Base-by-base conservation (phyloP, 352 stramenopile species). In the Globisporangium uncinulatum region DNA sequence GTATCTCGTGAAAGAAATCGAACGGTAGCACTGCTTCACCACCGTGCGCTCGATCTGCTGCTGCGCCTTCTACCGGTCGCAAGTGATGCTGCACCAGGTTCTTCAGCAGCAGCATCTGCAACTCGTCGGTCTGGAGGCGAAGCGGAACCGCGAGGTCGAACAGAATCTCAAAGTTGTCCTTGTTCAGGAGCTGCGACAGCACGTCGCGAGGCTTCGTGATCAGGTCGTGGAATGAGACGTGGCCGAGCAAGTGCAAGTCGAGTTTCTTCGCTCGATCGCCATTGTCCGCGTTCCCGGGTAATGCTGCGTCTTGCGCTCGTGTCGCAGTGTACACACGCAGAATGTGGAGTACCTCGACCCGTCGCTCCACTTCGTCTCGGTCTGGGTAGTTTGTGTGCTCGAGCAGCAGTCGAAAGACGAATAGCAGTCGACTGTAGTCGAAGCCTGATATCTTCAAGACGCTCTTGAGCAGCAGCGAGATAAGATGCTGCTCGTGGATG, bases 71-170 rank as follows among this genome's bases (percentile, higher is more conserved):
- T 4, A 11, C 21, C 15, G 24, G 47, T 15, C 47, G 59, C 3
- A 63, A 24, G 20, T 63, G 51, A 6, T 15, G 43, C 44, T 65
- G 51, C 17, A 93, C 70, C 63, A 90, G 74, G 43, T 79, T 86
- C 51, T 89, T 90, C 11, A 93, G 51, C 19, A 91, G 60, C 31
- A 90, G 48, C 68, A 93, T 92, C 55, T 87, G 70, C 17, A 90
- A 29, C 51, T 93, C 79, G 53, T 93, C 79, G 1, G 73, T 65
- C 19, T 92, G 66, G 9, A 93, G 59, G 15, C 71, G 73, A 51
- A 93, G 65, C 19, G 82, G 79, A 15, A 66, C 57, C 8, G 59
- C 69, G 11, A 91, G 61, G 8, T 72, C 69, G 29, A 82, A 67
- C 42, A 91, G 61, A 32, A 65, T 55, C 36, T 51, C 65, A 39